Conservation (phyloP, 78 protist genomes). For the Polysphondylium violaceum region DNA sequence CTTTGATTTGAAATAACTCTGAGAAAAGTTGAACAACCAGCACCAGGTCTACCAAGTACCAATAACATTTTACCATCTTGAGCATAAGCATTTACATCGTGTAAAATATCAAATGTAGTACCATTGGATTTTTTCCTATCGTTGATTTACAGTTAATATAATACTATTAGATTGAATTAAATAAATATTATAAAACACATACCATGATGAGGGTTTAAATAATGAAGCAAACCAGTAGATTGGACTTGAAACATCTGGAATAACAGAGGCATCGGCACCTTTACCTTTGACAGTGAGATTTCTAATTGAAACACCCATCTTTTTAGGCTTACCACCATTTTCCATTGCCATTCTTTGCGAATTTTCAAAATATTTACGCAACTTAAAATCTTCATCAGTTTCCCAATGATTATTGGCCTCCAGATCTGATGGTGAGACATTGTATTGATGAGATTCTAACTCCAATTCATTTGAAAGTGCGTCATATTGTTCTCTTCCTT, state of each 20-base stretch:
- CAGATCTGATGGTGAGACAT: too few relatives aligned
- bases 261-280: conserved; percentile 44
- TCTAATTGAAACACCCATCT: conserved; percentile 39
- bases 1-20: conserved; percentile 64
- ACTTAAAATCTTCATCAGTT: conserved; percentile 44
- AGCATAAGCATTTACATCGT: conserved; percentile 52
- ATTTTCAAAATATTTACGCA: conserved; percentile 54
- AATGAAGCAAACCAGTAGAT: not conserved
- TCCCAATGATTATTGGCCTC: too few relatives aligned
- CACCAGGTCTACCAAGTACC: conserved; percentile 75
- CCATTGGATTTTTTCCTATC: not conserved
- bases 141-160: not conserved
- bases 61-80: conserved; percentile 80
- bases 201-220: conserved; percentile 26
- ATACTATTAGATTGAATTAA: not conserved
- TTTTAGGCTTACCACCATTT: conserved; percentile 34
- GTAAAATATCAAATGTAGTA: conserved; percentile 72
- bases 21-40: conserved; percentile 63
- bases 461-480: too few relatives aligned
- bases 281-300: conserved; percentile 44
- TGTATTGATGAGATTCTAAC: too few relatives aligned
- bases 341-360: conserved; percentile 40
- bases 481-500: too few relatives aligned
- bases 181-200: not conserved
- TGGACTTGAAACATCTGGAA: conserved; percentile 42